Conservation (phyloP, 2,329 filamentous ascomycete genomes). For the Aurifilum marmelostoma region DNA sequence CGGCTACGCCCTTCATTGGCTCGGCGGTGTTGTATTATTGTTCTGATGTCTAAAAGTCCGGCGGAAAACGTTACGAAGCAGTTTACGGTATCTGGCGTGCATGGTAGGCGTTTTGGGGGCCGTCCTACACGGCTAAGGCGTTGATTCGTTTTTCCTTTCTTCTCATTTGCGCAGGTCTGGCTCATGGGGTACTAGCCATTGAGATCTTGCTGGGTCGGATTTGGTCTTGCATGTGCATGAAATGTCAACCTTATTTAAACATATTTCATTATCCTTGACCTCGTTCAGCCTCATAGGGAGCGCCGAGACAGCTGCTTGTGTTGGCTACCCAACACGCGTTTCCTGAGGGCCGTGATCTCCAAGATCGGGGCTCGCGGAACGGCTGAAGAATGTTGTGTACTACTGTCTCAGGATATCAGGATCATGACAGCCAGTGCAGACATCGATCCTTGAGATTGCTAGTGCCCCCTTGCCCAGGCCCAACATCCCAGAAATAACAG, state of each 20-base stretch:
- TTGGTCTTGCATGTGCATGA: not conserved
- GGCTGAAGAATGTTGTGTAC: not conserved
- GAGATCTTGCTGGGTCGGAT: not conserved
- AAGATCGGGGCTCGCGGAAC: not conserved
- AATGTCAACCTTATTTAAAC: not conserved
- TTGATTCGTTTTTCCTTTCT: too few relatives aligned
- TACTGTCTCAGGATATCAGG: not conserved
- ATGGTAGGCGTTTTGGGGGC: conserved; percentile 13
- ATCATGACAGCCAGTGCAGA: not conserved
- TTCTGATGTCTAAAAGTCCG: conserved; percentile 6
- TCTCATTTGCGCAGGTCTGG: not conserved
- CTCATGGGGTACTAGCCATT: not conserved
- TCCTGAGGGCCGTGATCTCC: not conserved
- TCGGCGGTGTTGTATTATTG: conserved; percentile 8
- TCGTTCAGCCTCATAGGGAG: not conserved
- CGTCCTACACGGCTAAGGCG: not conserved
- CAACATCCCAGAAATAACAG: not conserved
- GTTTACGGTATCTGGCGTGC: not conserved
- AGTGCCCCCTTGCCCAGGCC: not conserved
- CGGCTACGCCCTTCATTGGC: not conserved
- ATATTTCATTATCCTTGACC: not conserved
- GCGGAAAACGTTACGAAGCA: not conserved
- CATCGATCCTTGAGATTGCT: not conserved
- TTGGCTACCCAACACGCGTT: too few relatives aligned
- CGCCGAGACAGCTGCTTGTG: not conserved